Conservation (phyloP, 495 filamentous ascomycete species). For the Parachaetomium inaequale region DNA sequence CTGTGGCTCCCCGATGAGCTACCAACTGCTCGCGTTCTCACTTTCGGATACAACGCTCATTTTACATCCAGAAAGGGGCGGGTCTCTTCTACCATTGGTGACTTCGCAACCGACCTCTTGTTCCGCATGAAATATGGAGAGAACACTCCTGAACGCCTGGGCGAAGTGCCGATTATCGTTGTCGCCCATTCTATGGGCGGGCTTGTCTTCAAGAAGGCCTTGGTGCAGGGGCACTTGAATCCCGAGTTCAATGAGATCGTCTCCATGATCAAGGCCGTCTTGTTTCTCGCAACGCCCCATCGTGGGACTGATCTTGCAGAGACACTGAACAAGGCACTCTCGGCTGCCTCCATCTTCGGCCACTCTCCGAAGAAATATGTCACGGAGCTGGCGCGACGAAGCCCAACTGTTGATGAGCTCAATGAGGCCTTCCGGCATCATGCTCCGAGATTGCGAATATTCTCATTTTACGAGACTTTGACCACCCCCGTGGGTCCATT, state of each 20-base stretch:
- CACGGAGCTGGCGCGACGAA: slow-evolving; percentile 35
- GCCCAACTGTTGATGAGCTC: slow-evolving; percentile 33
- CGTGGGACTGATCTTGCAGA: slow-evolving; percentile 20
- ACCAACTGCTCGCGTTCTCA: slow-evolving; percentile 27
- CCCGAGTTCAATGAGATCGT: slow-evolving; percentile 19
- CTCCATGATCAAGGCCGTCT: slow-evolving; percentile 17
- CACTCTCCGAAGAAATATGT: slow-evolving; percentile 36
- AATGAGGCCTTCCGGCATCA: slow-evolving; percentile 47
- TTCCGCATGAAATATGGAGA: slow-evolving; percentile 24
- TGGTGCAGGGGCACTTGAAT: slow-evolving; percentile 19
- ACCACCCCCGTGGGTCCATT: slow-evolving; percentile 24
- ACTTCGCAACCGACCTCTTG: slow-evolving; percentile 24
- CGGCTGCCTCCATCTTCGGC: slow-evolving; percentile 16
- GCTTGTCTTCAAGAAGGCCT: slow-evolving; percentile 27
- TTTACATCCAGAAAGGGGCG: slow-evolving; percentile 15
- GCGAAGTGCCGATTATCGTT: slow-evolving; percentile 22
- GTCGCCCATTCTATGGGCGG: slow-evolving; percentile 28
- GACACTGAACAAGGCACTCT: slow-evolving; percentile 16
- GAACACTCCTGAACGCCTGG: slow-evolving; percentile 2
- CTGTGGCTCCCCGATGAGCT: slow-evolving; percentile 30
- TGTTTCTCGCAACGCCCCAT: slow-evolving; percentile 27
- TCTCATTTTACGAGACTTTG: slow-evolving; percentile 42
- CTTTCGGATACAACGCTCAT: slow-evolving; percentile 29
- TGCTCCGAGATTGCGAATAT: slow-evolving; percentile 31
- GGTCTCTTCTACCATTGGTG: slow-evolving; percentile 14